These are phyloP conservation scores for Gliomastix tumulicola DNA, from an alignment of 2,329 filamentous ascomycete species.

Conservation along the genomic window DNA sequence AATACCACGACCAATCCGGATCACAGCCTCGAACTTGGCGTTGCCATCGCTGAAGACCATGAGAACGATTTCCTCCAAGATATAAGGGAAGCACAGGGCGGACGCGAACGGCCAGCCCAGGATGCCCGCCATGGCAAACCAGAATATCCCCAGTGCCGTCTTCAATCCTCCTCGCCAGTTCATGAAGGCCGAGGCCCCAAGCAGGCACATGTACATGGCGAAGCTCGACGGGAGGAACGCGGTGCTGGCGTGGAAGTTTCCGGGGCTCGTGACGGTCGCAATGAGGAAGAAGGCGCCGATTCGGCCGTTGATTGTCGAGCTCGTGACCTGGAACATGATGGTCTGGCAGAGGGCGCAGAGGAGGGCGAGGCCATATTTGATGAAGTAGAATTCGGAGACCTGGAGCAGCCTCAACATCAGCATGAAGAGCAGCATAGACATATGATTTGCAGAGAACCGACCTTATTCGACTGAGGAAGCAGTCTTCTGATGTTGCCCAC, in stretches of 20 bases:
- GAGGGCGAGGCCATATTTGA: slow-evolving; percentile 69
- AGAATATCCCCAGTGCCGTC: slow-evolving; percentile 78
- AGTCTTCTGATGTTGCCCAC: slow-evolving; percentile 61
- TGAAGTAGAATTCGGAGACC: slow-evolving; percentile 77
- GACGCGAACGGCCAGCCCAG: slow-evolving; percentile 93
- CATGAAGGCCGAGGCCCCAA: slow-evolving; percentile 85
- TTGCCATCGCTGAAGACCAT: slow-evolving; percentile 46
- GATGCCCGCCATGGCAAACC: slow-evolving; percentile 79
- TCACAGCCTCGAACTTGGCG: slow-evolving; percentile 51
- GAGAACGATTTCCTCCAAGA: slow-evolving; percentile 67
- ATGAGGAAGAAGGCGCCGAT: slow-evolving; percentile 82
- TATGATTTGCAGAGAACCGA: slow-evolving; percentile 13
- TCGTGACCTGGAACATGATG: slow-evolving; percentile 71
- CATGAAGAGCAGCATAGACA: slow-evolving; percentile 2
- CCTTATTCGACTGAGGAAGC: slow-evolving; percentile 54
- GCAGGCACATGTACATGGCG: slow-evolving; percentile 87
- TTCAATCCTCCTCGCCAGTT: slow-evolving; percentile 76
- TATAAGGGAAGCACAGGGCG: slow-evolving; percentile 72
- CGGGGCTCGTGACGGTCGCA: slow-evolving; percentile 70
- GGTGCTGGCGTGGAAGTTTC: slow-evolving; percentile 86
- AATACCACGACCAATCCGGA: slow-evolving; percentile 60
- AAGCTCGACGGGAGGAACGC: slow-evolving; percentile 91
- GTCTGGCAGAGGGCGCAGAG: slow-evolving; percentile 78
- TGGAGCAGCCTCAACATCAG: slow-evolving; percentile 19
- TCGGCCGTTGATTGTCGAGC: slow-evolving; percentile 68